Evolutionary conservation across 495 filamentous ascomycete genomes (phyloP).

Genomic region (Aspergillus sclerotioniger): DNA sequence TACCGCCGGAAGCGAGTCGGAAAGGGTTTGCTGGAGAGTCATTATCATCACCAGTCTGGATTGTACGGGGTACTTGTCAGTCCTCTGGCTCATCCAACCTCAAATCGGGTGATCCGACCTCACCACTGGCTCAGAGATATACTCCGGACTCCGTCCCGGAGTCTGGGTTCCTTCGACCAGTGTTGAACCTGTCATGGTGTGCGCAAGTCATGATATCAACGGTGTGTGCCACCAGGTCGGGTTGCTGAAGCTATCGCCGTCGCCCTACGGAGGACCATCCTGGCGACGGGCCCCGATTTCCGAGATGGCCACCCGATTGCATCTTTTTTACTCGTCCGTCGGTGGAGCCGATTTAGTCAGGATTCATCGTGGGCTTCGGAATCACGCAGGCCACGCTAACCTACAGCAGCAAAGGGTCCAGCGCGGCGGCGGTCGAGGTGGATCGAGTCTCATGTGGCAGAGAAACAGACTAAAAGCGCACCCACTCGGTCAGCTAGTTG

Average conservation of each 20-base stretch:
- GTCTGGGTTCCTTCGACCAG: background rate
- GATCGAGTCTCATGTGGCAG: constrained; percentile 22
- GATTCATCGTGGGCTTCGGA: background rate
- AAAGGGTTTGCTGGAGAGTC: too few relatives aligned
- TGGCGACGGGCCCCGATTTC: constrained; percentile 9
- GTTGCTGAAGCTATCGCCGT: background rate
- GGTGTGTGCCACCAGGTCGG: too few relatives aligned
- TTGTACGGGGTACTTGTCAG: background rate
- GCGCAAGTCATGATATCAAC: background rate
- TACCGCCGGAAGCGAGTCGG: too few relatives aligned
- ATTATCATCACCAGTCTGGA: background rate
- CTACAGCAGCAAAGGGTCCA: constrained; percentile 5
- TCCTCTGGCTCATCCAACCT: background rate
- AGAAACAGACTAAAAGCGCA: constrained; percentile 7
- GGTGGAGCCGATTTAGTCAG: constrained; percentile 9
- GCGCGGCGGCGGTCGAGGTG: constrained; percentile 12
- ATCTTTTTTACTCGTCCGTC: constrained; percentile 8
- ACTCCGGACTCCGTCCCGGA: constrained; percentile 7
- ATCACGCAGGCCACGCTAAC: constrained; percentile 7
- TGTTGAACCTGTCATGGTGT: background rate
- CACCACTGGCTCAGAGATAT: constrained; percentile 1
- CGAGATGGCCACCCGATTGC: constrained; percentile 14
- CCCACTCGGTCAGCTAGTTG: too few relatives aligned
- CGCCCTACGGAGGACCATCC: background rate
- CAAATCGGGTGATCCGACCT: background rate